Conservation (phyloP, 192 early-diverging fungal species). For the Dissophora ornata region DNA sequence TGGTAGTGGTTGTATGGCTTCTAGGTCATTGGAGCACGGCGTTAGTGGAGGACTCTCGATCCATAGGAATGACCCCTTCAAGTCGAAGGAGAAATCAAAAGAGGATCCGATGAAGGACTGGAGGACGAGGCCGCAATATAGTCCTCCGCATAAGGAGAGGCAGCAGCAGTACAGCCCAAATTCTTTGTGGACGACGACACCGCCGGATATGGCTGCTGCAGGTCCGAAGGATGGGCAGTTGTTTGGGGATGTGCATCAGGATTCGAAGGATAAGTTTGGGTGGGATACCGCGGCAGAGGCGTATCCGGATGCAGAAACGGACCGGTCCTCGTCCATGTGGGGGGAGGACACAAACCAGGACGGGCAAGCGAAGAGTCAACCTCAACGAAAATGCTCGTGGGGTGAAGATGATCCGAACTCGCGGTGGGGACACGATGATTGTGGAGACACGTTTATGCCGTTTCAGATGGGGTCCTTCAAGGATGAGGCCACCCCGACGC, state of each 20-base stretch:
- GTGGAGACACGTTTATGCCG: neutral
- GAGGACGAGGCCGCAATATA: conserved; percentile 26
- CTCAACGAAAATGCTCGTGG: conserved; percentile 37
- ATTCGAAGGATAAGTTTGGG: conserved; percentile 36
- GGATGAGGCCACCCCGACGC: conserved; percentile 5
- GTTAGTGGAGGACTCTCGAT: conserved; percentile 35
- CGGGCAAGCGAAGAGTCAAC: neutral
- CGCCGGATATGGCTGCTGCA: conserved; percentile 24
- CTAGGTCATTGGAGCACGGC: too few species aligned
- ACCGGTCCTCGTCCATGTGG: conserved; percentile 1
- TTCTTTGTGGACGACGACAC: conserved; percentile 42
- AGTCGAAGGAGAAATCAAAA: neutral
- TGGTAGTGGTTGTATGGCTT: too few species aligned
- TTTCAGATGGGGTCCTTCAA: conserved; percentile 27
- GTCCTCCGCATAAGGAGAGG: conserved; percentile 15
- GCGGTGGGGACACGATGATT: conserved; percentile 9
- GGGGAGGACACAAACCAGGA: conserved; percentile 5
- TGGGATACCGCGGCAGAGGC: conserved; percentile 19
- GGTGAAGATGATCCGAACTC: conserved; percentile 34
- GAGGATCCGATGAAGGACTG: conserved; percentile 29
- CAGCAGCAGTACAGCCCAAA: conserved; percentile 30
- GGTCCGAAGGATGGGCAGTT: too few species aligned
- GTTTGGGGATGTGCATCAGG: too few species aligned
- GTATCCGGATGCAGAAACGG: conserved; percentile 2
- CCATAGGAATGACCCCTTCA: conserved; percentile 11